A percentile compares a stretch with the other conserved stretches of the same genome.
Evolutionary conservation across 768 basidiomycete genomes (phyloP).

Genomic region (Pisolithus tinctorius): DNA sequence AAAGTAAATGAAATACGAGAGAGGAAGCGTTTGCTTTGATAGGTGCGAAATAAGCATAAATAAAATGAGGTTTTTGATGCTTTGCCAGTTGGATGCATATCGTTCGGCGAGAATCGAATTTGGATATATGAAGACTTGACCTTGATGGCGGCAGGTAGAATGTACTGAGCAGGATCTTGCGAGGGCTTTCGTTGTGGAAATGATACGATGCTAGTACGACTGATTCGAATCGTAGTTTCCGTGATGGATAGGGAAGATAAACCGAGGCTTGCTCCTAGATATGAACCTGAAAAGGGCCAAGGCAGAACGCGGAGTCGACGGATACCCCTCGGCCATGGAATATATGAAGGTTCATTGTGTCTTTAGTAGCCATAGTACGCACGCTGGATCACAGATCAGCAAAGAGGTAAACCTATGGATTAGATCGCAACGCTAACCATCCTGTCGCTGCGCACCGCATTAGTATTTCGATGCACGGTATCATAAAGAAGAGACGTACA

Average conservation of each 20-base stretch:
- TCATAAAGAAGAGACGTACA: slow-evolving; percentile 33
- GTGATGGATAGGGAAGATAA: slow-evolving; percentile 26
- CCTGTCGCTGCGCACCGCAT: slow-evolving; percentile 38
- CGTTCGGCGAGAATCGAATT: slow-evolving; percentile 16
- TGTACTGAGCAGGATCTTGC: slow-evolving; percentile 21
- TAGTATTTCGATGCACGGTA: not conserved
- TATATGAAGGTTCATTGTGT: slow-evolving; percentile 15
- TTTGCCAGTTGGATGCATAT: slow-evolving; percentile 28
- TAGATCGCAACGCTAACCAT: slow-evolving; percentile 34
- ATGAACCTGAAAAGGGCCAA: slow-evolving; percentile 16
- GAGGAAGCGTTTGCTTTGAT: slow-evolving; percentile 24
- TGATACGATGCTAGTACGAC: slow-evolving; percentile 19
- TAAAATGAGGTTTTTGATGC: slow-evolving; percentile 22
- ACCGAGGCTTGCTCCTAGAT: slow-evolving; percentile 16
- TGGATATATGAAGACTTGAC: slow-evolving; percentile 16
- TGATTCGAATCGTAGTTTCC: slow-evolving; percentile 15
- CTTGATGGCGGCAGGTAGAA: slow-evolving; percentile 11
- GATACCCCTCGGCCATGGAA: slow-evolving; percentile 17
- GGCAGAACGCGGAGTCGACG: slow-evolving; percentile 10
- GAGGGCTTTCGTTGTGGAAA: slow-evolving; percentile 13
- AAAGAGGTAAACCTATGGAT: slow-evolving; percentile 3
- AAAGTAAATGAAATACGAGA: slow-evolving; percentile 20
- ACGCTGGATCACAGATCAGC: slow-evolving; percentile 33
- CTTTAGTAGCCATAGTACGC: slow-evolving; percentile 57
- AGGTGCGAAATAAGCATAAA: slow-evolving; percentile 28